phyloP scores from a whole-genome alignment of 139 green algal species.

The Coelastrella sp. region DNA sequence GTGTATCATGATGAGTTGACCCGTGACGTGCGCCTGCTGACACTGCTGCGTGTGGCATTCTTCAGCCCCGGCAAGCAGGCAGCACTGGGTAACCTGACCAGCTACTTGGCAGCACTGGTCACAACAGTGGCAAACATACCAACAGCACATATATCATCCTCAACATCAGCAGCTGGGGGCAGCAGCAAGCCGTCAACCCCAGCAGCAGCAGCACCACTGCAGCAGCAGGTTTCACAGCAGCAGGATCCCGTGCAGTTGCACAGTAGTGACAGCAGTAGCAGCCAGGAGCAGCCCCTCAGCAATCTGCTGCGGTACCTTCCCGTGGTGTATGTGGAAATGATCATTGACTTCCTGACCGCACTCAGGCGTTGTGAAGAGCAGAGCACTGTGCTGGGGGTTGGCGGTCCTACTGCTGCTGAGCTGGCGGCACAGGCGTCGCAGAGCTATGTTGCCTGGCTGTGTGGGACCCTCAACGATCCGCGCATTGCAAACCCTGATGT shows the following conservation, averaged over 20 bases:
- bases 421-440: neutral
- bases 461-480: constrained; percentile 13
- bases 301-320: constrained; percentile 69
- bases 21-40: constrained; percentile 39
- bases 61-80: constrained; percentile 48
- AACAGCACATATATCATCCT: neutral
- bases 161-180: constrained; percentile 14
- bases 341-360: constrained; percentile 46
- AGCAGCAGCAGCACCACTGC: constrained; percentile 55
- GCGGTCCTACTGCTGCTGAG: neutral
- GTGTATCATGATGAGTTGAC: constrained; percentile 43
- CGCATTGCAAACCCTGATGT: constrained; percentile 43
- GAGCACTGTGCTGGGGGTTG: neutral
- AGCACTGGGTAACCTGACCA: constrained; percentile 27
- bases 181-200: constrained; percentile 48
- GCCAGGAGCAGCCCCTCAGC: neutral
- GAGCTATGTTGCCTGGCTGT: constrained; percentile 22
- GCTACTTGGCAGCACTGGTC: constrained; percentile 20
- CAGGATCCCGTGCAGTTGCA: neutral
- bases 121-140: neutral
- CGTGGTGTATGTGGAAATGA: constrained; percentile 57
- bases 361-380: constrained; percentile 14
- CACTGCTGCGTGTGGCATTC: constrained; percentile 42
- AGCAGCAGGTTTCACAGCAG: neutral
- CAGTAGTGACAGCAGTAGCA: too few relatives aligned